phyloP scores from a whole-genome alignment of 106 monocot genomes.

The Gastrodia elata region DNA sequence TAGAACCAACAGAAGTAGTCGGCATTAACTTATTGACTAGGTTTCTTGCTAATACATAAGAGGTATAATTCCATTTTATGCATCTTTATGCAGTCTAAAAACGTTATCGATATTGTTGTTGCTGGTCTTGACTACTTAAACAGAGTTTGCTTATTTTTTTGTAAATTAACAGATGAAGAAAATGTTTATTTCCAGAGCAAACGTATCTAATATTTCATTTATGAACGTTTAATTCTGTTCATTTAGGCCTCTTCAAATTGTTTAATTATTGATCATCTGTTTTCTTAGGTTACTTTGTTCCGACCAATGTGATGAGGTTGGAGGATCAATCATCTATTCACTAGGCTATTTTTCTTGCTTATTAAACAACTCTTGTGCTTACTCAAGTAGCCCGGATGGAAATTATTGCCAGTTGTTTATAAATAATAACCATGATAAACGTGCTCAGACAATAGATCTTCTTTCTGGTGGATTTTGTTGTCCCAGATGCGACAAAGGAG shows the following conservation, averaged over 20 bases:
- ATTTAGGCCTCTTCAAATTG: neutral
- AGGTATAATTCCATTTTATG: no score
- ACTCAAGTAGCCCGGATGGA: slow-evolving; percentile 12
- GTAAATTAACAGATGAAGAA: neutral
- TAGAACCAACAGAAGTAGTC: no score
- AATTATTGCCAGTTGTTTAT: slow-evolving; percentile 54
- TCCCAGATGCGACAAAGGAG: slow-evolving; percentile 49
- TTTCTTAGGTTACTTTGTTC: slow-evolving; percentile 36
- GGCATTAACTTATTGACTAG: no score
- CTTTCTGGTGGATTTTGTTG: slow-evolving; percentile 70
- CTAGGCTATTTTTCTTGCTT: slow-evolving; percentile 91
- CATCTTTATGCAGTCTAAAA: neutral
- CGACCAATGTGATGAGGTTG: slow-evolving; percentile 23
- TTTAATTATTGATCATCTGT: neutral
- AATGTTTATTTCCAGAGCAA: neutral
- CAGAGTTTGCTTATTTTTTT: neutral
- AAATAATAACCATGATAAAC: slow-evolving; percentile 19
- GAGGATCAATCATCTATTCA: slow-evolving; percentile 35
- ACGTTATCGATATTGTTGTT: no score
- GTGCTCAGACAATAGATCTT: slow-evolving; percentile 50
- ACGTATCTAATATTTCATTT: neutral
- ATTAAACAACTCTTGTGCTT: slow-evolving; percentile 34
- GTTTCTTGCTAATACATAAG: no score
- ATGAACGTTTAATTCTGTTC: neutral
- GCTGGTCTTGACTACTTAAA: no score